Evolutionary conservation across 306 rosid species (phyloP), one percentile per base, ranked within the genome.

Genomic region (Trichosanthes cucumerina): DNA sequence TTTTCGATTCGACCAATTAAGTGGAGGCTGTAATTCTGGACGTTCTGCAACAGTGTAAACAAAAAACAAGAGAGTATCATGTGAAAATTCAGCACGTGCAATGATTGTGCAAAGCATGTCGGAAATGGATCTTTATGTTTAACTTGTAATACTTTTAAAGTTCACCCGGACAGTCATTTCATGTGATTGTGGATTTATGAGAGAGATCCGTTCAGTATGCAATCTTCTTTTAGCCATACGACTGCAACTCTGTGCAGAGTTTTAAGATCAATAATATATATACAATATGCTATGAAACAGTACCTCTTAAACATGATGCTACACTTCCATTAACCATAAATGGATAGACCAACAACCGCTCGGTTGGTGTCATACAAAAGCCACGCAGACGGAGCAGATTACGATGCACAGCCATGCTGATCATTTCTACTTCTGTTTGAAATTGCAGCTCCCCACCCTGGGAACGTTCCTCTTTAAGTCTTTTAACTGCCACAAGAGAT

Each of bases 281-380:
- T 44, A 31, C 23, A 39, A 7, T 76, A 16, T 39, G 16, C 39
- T 21, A 59, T 38, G 43, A 21, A 31, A 36, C 56, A 9, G 57
- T 84, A 95, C 99, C 99, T 92, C 97, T 85, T 82, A 95, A 90
- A 77, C 97, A 91, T 38, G 99, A 92, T 79, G 97, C 97, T 75
- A 95, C 97, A 90, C 99, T 95, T 79, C 99, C 99, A 39, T 95
- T 91, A 69, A 50, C 88, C 99, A 95, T 95, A 79, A 1, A 95
- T 41, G 98, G 98, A 86, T 95, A 95, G 79, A 95, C 97, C 79
- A 95, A 93, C 87, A 95, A 60, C 83, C 97, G 92, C 79, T 95
- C 98, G n/a, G 98, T 95, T 79, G 97, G 95, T 66, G 98, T 95
- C 98, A 92, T 91, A 85, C 98, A 95, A 85, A 95, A 95, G 14